Percentiles rank a stretch among this genome's conserved stretches.
phyloP scores from a whole-genome alignment of 2,329 filamentous ascomycete genomes.

The Onygenales sp. region DNA sequence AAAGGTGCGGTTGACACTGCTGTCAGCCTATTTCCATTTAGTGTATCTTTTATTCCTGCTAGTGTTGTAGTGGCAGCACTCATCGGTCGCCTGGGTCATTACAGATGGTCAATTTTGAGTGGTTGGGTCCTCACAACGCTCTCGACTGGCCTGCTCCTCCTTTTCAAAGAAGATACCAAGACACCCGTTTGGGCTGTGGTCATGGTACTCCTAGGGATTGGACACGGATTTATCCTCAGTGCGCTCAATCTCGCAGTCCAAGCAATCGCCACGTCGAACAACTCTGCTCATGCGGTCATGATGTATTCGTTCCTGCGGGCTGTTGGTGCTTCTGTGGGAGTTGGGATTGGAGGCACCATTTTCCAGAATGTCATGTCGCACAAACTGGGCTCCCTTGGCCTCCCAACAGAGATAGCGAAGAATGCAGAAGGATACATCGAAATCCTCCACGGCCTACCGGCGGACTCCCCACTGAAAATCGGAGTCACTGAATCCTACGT shows the following conservation, averaged over 20 bases:
- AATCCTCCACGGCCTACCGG: neutral
- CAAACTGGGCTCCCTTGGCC: neutral
- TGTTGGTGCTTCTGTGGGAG: neutral
- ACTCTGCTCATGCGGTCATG: conserved; percentile 2
- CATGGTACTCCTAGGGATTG: neutral
- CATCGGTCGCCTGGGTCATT: conserved; percentile 24
- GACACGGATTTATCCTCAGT: conserved; percentile 2
- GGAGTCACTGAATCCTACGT: neutral
- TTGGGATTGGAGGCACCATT: conserved; percentile 1
- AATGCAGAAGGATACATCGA: conserved; percentile 4
- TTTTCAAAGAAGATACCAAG: conserved; percentile 33
- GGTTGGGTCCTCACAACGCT: conserved; percentile 54
- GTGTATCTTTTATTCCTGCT: conserved; percentile 1
- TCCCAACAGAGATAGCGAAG: conserved; percentile 3
- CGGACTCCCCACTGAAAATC: neutral
- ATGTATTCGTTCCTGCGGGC: conserved; percentile 4
- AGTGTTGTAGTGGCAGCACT: conserved; percentile 42
- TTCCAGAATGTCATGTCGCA: conserved; percentile 1
- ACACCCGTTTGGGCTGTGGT: conserved; percentile 37
- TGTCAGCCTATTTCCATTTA: conserved; percentile 44
- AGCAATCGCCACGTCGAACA: neutral
- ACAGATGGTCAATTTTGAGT: conserved; percentile 50
- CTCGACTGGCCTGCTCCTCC: conserved; percentile 43
- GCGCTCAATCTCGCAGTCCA: conserved; percentile 3
- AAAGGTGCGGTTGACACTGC: conserved; percentile 45